Evolutionary conservation across 768 basidiomycete genomes (phyloP).

Genomic region (Pleurotus citrinopileatus): DNA sequence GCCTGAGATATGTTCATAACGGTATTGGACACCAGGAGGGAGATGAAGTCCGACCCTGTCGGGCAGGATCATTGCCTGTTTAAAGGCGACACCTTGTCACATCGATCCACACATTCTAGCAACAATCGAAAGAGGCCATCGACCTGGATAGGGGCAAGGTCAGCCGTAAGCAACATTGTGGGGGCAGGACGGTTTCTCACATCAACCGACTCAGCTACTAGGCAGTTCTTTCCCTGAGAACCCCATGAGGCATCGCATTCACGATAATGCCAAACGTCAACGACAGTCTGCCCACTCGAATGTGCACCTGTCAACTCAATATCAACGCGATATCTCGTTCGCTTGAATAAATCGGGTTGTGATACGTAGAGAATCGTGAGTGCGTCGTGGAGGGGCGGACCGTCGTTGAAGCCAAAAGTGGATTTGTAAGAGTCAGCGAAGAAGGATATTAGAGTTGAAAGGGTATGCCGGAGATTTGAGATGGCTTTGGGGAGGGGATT

Average conservation of each 20-base stretch:
- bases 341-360: conserved; percentile 61
- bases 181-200: conserved; percentile 36
- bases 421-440: conserved; percentile 72
- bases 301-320: conserved; percentile 70
- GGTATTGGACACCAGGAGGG: too few species aligned
- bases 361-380: conserved; percentile 78
- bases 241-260: conserved; percentile 72
- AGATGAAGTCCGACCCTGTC: too few species aligned
- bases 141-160: conserved; percentile 46
- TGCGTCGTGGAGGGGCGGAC: conserved; percentile 87
- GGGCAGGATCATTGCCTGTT: too few species aligned
- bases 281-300: conserved; percentile 74
- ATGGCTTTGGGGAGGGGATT: conserved; percentile 29
- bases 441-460: conserved; percentile 72
- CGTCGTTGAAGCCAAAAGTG: conserved; percentile 79
- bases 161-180: neutral
- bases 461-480: conserved; percentile 60
- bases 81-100: conserved; percentile 60
- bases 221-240: conserved; percentile 67
- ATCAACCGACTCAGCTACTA: conserved; percentile 64
- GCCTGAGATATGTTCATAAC: too few species aligned
- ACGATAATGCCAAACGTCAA: conserved; percentile 70
- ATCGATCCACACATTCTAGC: conserved; percentile 52
- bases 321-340: conserved; percentile 72
- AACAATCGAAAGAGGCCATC: conserved; percentile 63